Base-by-base conservation (phyloP, 371 early-diverging fungal genomes). In the Mucor sp. region DNA sequence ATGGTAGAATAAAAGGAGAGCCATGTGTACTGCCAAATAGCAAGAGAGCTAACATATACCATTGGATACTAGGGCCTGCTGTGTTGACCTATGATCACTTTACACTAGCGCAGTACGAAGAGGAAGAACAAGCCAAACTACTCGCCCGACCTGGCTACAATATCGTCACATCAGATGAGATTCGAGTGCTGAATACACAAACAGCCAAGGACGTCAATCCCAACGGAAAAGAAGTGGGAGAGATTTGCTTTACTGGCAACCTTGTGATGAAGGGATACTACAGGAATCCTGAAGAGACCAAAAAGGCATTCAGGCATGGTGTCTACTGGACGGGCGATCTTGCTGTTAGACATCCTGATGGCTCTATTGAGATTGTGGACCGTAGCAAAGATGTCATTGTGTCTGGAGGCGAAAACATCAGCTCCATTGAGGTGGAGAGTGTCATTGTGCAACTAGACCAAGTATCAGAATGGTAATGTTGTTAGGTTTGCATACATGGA, bases 331-430 rank as follows among this genome's bases (percentile, higher is more conserved):
- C 87, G 32, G 92, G 92, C 8, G 92, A 91, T 71, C 67, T 91
- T 56, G 92, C 85, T 53, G 89, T 90, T 17, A 78, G 86, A 25
- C 84, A 87, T 63, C 75, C 85, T 25, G 90, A 91, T 69, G 92
- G 92, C 0, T 84, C 87, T 44, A 79, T 90, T 35, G 83, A 88
- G 32, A 77, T 91, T 35, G 79, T 87, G 21, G 92, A 91, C 63
- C 83, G 92, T 17, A 76, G 76, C 58, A 90, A 91, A 69, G 90
- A 91, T 63, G 86, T 91, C 15, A 89, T 91, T 53, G 86, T 91
- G 33, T 86, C 87, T n/a, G 90, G 91, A 28, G 91, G 91, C 19
- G 91, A 91, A 62, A 91, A 91, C 65, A 87, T 91, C 58, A 87
- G 88, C 4, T 88, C 89, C 0, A 78, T 91, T n/a, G 90, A 89